phyloP scores from a whole-genome alignment of 108 stramenopile genomes.

The Pseudonitzschia multiseries region DNA sequence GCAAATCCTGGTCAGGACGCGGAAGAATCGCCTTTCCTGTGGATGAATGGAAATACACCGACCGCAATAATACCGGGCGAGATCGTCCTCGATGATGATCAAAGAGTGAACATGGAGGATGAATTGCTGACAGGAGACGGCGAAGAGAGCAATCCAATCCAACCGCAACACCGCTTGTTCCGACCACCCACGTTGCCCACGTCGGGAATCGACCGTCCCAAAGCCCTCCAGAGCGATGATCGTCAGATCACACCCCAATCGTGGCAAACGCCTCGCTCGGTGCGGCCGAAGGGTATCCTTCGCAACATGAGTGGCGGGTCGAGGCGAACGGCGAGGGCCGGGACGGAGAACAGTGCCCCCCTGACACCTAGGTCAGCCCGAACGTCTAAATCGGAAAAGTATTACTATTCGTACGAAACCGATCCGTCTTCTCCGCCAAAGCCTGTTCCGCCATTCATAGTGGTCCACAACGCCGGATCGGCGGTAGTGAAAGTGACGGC shows the following conservation, averaged over 20 bases:
- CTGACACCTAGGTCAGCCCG: neutral
- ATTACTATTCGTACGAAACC: slow-evolving; percentile 12
- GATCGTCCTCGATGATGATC: slow-evolving; percentile 2
- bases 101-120: neutral
- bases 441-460: slow-evolving; percentile 18
- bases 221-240: neutral
- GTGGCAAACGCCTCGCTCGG: neutral
- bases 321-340: neutral
- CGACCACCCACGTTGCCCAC: neutral
- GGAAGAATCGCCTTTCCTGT: neutral
- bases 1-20: neutral
- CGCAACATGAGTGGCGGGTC: slow-evolving; percentile 1
- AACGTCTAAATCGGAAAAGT: slow-evolving; percentile 11
- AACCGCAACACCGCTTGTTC: neutral
- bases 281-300: neutral
- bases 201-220: neutral
- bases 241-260: slow-evolving; percentile 1
- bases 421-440: neutral
- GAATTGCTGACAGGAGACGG: slow-evolving; percentile 9
- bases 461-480: slow-evolving; percentile 7
- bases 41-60: neutral
- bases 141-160: neutral
- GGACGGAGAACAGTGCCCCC: neutral
- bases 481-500: slow-evolving; percentile 14
- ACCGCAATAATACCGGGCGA: neutral